Base-by-base conservation (phyloP, 2,329 filamentous ascomycete genomes). In the Blumeriella jaapii region DNA sequence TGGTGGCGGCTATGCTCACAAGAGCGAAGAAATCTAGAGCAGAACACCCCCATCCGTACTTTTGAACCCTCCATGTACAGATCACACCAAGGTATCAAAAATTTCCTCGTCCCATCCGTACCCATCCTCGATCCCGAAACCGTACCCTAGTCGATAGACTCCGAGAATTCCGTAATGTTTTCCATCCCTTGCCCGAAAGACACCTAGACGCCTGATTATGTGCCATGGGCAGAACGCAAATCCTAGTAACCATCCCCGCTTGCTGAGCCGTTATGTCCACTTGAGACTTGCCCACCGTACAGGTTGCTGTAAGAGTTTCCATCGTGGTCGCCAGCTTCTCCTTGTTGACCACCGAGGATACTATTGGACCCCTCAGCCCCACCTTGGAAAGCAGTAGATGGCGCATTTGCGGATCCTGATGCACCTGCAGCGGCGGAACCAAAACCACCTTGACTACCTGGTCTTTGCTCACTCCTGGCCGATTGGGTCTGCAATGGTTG, bases 401-500 rank as follows among this genome's bases (percentile, higher is more conserved):
- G 27, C 18, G 54, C 45, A 42, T 52, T 52, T 38, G 44, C 33
- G 22, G 51, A 46, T 42, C 55, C 56, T 47, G 56, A 59, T 44
- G 59, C 51, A 15, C 59, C 60, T 29, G 60, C 58, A 29, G 59
- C 49, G 22, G 59, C 55, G 20, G 60, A 50, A 19, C 61, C 59
- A 29, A 64, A 65, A 45, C 69, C 71, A 9, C 65, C 68, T 51
- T 69, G 66, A 47, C 68, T 71, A 39, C 56, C 59, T n/a, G 68
- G 68, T 31, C 68, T 59, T 41, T 61, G 61, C 42, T 73, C 69
- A 43, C 76, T 76, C 50, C 79, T 69, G 60, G 82, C 80, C 49
- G 84, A 82, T 63, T 91, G 80, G 47, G 82, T 85, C 78, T 89
- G 38, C 31, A 11, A 15, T 19, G 59, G 36, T 16, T 11, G 18